Evolutionary conservation across 2,329 filamentous ascomycete species (phyloP).

Genomic region (Paraconiothyrium brasiliense): DNA sequence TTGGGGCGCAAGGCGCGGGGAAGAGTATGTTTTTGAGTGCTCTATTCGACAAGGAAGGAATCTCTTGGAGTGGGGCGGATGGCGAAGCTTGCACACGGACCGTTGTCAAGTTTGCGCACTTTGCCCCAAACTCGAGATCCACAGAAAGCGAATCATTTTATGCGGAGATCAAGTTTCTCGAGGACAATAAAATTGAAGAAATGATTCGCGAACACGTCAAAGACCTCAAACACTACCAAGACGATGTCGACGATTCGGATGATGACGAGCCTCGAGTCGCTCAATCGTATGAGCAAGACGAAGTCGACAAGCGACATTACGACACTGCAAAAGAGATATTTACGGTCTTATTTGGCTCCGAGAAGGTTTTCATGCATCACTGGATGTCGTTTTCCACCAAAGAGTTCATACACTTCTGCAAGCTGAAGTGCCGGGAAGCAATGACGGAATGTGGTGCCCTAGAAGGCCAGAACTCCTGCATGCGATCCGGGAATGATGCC

Average conservation of each 20-base stretch:
- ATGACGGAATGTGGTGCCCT: constrained; percentile 12
- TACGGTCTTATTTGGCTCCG: constrained; percentile 26
- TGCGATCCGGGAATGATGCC: constrained; percentile 12
- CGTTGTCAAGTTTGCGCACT: constrained; percentile 23
- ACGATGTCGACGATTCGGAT: constrained; percentile 27
- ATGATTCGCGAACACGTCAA: constrained; percentile 29
- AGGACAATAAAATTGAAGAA: constrained; percentile 19
- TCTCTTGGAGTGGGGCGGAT: constrained; percentile 33
- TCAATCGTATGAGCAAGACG: constrained; percentile 19
- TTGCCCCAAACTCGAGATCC: background rate
- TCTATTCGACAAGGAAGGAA: constrained; percentile 23
- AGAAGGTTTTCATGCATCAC: constrained; percentile 20
- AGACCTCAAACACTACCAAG: constrained; percentile 24
- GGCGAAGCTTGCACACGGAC: constrained; percentile 32
- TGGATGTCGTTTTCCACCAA: constrained; percentile 23
- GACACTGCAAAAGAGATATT: constrained; percentile 36
- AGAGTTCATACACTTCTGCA: constrained; percentile 26
- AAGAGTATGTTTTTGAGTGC: constrained; percentile 32
- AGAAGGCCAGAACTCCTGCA: background rate
- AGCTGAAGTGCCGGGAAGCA: constrained; percentile 28
- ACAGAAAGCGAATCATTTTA: constrained; percentile 10
- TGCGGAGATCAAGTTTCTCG: constrained; percentile 30
- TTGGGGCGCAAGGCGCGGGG: constrained; percentile 35
- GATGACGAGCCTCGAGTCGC: constrained; percentile 24
- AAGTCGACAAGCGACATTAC: constrained; percentile 25